Percentiles rank a stretch among this genome's conserved stretches.
These are phyloP conservation scores for Fagus sylvatica DNA, from an alignment of 306 rosid species.

Conservation along the genomic window DNA sequence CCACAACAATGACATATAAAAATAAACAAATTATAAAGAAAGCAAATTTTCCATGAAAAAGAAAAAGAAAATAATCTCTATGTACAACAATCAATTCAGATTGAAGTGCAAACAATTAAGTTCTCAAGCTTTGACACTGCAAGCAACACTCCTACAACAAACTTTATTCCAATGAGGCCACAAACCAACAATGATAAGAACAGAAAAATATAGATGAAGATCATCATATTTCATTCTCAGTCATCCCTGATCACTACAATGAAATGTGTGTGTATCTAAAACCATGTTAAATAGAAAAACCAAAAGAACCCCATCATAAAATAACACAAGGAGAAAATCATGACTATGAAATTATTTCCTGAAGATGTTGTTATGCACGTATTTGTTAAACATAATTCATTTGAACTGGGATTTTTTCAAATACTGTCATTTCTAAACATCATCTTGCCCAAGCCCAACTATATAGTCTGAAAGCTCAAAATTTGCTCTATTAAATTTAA, in stretches of 20 bases:
- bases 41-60: too few relatives aligned
- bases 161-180: slow-evolving; percentile 14
- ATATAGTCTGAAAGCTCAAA: too few relatives aligned
- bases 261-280: not conserved
- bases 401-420: too few relatives aligned
- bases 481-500: too few relatives aligned
- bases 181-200: slow-evolving; percentile 1
- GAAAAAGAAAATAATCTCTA: not conserved
- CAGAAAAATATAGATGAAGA: too few relatives aligned
- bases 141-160: not conserved
- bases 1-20: not conserved
- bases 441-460: too few relatives aligned
- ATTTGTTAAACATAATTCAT: too few relatives aligned
- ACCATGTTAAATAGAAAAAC: not conserved
- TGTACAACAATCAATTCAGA: not conserved
- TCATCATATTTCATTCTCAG: too few relatives aligned
- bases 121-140: not conserved
- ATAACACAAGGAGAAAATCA: not conserved
- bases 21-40: not conserved
- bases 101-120: not conserved
- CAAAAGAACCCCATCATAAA: not conserved
- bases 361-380: too few relatives aligned
- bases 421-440: too few relatives aligned
- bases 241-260: not conserved
- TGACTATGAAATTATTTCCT: too few relatives aligned